These are phyloP conservation scores for Aspergillus taichungensis DNA, from an alignment of 495 filamentous ascomycete genomes.

Conservation along the genomic window DNA sequence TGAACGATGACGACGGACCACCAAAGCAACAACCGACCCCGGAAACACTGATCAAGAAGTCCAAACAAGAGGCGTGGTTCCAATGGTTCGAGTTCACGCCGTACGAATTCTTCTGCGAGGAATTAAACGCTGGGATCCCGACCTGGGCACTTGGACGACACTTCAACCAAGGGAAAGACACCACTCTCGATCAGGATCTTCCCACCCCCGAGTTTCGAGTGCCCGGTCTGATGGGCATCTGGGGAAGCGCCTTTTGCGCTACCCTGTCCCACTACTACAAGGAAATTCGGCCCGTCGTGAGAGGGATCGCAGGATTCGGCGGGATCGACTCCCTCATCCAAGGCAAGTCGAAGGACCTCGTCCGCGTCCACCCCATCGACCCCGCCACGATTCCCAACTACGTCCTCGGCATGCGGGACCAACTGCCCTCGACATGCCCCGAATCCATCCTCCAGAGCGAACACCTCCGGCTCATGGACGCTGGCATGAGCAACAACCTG, in stretches of 20 bases:
- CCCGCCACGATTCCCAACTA: conserved; percentile 85
- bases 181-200: conserved; percentile 44
- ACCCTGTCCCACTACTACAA: conserved; percentile 93
- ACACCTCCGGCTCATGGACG: conserved; percentile 86
- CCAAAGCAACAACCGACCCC: conserved; percentile 23
- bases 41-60: conserved; percentile 49
- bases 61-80: conserved; percentile 78
- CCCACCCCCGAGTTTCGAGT: conserved; percentile 74
- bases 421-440: conserved; percentile 64
- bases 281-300: conserved; percentile 74
- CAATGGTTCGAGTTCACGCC: conserved; percentile 98
- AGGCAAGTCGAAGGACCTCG: conserved; percentile 69
- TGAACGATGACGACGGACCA: conserved; percentile 26
- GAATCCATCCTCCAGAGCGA: conserved; percentile 58
- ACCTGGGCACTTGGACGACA: conserved; percentile 85
- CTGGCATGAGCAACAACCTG: conserved; percentile 96
- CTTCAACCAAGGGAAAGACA: conserved; percentile 62
- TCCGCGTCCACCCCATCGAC: conserved; percentile 86
- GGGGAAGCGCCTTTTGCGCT: conserved; percentile 92
- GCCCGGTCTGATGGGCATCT: conserved; percentile 79
- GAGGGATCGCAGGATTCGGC: conserved; percentile 61
- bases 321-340: conserved; percentile 81
- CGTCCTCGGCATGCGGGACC: conserved; percentile 65
- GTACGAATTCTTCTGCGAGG: conserved; percentile 95
- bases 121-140: conserved; percentile 81